phyloP scores from a whole-genome alignment of 352 stramenopile species.

The Aphanomyces stellatus region DNA sequence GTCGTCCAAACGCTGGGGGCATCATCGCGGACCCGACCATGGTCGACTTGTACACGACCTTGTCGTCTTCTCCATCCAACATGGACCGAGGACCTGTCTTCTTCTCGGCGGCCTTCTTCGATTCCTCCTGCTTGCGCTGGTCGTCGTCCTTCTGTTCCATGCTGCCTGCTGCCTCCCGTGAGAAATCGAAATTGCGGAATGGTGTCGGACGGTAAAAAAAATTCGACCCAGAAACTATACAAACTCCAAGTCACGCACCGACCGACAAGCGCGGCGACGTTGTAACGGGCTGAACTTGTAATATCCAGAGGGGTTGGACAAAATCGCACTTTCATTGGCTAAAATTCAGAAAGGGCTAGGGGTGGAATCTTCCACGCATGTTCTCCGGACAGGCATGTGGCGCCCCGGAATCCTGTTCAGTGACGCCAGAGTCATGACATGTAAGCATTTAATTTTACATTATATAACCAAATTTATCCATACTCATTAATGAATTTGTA shows the following conservation, averaged over 20 bases:
- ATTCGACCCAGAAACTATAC: background rate
- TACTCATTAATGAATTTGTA: background rate
- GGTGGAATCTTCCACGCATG: background rate
- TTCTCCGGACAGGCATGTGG: background rate
- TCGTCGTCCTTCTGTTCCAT: constrained; percentile 7
- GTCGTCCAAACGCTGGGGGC: background rate
- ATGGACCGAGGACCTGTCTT: background rate
- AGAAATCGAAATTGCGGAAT: constrained; percentile 8
- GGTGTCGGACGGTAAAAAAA: background rate
- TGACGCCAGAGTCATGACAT: background rate
- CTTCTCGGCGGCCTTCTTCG: background rate
- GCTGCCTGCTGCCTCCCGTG: no score
- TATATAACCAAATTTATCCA: background rate
- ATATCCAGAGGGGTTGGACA: background rate
- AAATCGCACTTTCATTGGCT: background rate
- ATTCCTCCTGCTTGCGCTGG: background rate
- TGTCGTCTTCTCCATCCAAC: constrained; percentile 14
- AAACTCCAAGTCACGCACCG: background rate
- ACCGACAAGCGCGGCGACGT: background rate
- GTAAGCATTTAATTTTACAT: no score
- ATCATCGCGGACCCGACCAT: background rate
- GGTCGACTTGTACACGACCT: constrained; percentile 17
- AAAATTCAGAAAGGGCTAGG: background rate
- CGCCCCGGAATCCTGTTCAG: background rate
- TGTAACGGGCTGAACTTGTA: background rate